Evolutionary conservation across 305 asterid genomes (phyloP).

Genomic region (Fraxinus velutina): DNA sequence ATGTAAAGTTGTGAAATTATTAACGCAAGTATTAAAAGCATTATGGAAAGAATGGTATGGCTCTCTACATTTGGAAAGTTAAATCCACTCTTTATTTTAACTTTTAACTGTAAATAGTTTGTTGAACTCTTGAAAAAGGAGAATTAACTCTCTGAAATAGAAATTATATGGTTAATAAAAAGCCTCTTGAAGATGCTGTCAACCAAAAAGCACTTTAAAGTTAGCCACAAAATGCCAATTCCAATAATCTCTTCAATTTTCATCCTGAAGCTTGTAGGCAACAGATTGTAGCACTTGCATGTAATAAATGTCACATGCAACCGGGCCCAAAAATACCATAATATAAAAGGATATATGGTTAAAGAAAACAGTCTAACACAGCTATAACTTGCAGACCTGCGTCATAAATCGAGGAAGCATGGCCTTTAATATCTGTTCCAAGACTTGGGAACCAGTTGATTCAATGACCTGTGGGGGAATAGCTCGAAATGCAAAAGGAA

Average conservation of each 20-base stretch:
- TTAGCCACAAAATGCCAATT: not conserved
- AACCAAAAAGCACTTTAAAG: not conserved
- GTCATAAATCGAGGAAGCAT: constrained; percentile 95
- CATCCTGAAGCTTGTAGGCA: not conserved
- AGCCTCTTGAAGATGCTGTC: not conserved
- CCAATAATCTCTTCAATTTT: not conserved
- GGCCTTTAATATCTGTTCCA: constrained; percentile 70
- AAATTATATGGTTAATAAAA: not conserved
- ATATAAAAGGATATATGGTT: not conserved
- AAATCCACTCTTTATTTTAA: not conserved
- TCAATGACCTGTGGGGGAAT: constrained; percentile 66
- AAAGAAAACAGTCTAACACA: not conserved
- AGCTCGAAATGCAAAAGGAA: constrained; percentile 87
- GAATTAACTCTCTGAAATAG: not conserved
- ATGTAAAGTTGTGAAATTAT: not conserved
- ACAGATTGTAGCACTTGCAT: not conserved
- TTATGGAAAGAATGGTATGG: not conserved
- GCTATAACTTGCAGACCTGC: constrained; percentile 45
- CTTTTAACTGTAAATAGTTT: not conserved
- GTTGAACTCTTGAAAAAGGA: not conserved
- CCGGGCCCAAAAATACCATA: not conserved
- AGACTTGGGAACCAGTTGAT: constrained; percentile 83
- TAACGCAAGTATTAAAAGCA: not conserved
- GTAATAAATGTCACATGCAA: not conserved
- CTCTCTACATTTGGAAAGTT: not conserved